Conservation (phyloP, 2,329 filamentous ascomycete species). For the Colletotrichum cereale region DNA sequence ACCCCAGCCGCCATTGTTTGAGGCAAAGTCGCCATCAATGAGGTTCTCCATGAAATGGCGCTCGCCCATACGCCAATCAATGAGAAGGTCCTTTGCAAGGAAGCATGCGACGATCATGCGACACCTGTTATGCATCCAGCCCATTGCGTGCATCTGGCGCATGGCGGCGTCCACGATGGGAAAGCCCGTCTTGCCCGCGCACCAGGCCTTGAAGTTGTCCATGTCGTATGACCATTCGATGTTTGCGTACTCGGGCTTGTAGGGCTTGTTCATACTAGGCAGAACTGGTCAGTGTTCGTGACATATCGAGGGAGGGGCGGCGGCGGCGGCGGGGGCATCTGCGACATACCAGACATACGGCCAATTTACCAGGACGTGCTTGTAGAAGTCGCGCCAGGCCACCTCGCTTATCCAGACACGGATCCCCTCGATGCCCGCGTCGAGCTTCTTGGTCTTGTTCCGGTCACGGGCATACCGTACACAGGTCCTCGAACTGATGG, state of each 20-base stretch:
- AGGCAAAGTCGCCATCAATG: slow-evolving; percentile 84
- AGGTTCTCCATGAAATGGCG: slow-evolving; percentile 85
- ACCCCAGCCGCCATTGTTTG: slow-evolving; percentile 76
- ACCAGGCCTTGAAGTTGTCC: slow-evolving; percentile 80
- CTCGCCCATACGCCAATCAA: slow-evolving; percentile 89
- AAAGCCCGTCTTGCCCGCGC: slow-evolving; percentile 79
- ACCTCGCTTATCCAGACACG: slow-evolving; percentile 84
- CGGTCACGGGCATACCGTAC: slow-evolving; percentile 71
- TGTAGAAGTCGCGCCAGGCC: slow-evolving; percentile 91
- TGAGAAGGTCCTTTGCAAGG: slow-evolving; percentile 80
- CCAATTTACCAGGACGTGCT: slow-evolving; percentile 86
- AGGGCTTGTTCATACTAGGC: slow-evolving; percentile 68
- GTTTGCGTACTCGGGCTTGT: slow-evolving; percentile 86
- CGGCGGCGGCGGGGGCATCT: background rate
- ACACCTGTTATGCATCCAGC: slow-evolving; percentile 87
- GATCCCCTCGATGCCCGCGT: slow-evolving; percentile 75
- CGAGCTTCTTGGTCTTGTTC: slow-evolving; percentile 74
- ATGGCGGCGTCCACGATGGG: slow-evolving; percentile 90
- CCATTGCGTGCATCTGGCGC: slow-evolving; percentile 77
- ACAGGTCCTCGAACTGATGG: slow-evolving; percentile 75
- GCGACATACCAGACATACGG: slow-evolving; percentile 78
- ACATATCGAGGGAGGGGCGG: too few species aligned
- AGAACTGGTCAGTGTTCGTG: slow-evolving; percentile 1
- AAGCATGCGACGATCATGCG: slow-evolving; percentile 89
- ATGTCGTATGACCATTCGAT: slow-evolving; percentile 84